Conservation (phyloP, 208 protist genomes). For the Balamuthia mandrillaris region DNA sequence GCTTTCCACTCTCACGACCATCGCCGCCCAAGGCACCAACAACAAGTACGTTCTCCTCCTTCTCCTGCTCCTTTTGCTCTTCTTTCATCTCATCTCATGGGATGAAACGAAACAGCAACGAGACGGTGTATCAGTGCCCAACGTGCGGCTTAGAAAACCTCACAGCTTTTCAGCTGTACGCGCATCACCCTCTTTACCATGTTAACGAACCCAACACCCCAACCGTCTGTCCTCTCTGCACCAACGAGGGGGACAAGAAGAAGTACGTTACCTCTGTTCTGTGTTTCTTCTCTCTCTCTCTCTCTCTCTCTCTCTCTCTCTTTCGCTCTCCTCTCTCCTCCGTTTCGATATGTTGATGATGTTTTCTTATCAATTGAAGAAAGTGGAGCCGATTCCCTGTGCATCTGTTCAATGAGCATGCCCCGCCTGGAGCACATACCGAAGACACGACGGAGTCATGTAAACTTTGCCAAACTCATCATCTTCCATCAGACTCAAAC, state of each 20-base stretch:
- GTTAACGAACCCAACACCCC: conserved; percentile 8
- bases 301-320: background rate
- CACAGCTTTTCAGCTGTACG: background rate
- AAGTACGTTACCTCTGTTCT: too few relatives aligned
- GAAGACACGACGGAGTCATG: too few relatives aligned
- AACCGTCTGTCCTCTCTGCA: background rate
- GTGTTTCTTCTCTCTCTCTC: background rate
- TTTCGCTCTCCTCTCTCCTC: too few relatives aligned
- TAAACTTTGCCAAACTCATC: too few relatives aligned
- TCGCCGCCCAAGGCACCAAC: background rate
- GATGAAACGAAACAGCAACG: background rate
- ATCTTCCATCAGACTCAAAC: too few relatives aligned
- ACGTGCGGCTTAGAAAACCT: background rate
- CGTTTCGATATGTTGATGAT: too few relatives aligned
- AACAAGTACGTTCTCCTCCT: background rate
- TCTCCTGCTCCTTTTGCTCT: background rate
- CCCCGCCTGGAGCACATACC: background rate
- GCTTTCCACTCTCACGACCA: background rate
- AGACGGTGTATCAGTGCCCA: background rate
- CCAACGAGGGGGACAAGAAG: too few relatives aligned
- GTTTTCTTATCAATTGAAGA: too few relatives aligned
- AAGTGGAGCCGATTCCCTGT: background rate
- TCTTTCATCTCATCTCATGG: background rate
- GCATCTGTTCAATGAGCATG: background rate
- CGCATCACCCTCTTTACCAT: conserved; percentile 26